Base-by-base conservation (phyloP, 352 stramenopile species). In the Heterotrichella gracilis region DNA sequence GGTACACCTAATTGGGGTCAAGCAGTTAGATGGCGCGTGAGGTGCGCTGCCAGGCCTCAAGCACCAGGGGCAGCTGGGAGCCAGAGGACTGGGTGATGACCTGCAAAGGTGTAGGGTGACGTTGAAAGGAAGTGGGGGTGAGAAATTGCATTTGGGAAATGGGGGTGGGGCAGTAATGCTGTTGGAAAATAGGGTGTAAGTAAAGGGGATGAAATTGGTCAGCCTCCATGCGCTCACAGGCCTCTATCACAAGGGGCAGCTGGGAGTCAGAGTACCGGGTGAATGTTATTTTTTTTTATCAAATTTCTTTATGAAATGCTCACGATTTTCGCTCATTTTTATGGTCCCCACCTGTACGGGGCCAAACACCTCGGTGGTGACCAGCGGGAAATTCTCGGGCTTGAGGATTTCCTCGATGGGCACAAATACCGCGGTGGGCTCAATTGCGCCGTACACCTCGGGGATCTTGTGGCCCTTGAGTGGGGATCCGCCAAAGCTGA, bases 301-400 rank as follows among this genome's bases (percentile, higher is more conserved):
- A n/a, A n/a, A n/a, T n/a, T n/a, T n/a, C n/a, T n/a, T n/a, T n/a
- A n/a, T n/a, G n/a, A n/a, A n/a, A n/a, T n/a, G n/a, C n/a, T n/a
- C n/a, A n/a, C n/a, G n/a, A n/a, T n/a, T n/a, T n/a, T n/a, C n/a
- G n/a, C n/a, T n/a, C n/a, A n/a, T n/a, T n/a, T n/a, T n/a, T n/a
- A n/a, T n/a, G n/a, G n/a, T n/a, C n/a, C n/a, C n/a, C n/a, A n/a
- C n/a, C 76, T 97, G 89, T 77, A 97, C 96, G 21, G 92, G 92
- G n/a, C 87, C 92, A 75, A 98, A 98, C 71, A 97, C 89, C 78
- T 98, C 92, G 22, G 81, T 95, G 13, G 85, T 94, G 69, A 85
- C 90, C 19, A 86, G 76, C 25, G 84, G 79, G 73, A 96, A 96
- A 78, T 95, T 83, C 24, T 76, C 67, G 0, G 79, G 79, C 76